These are phyloP conservation scores for Rhodotorula diobovata DNA, from an alignment of 768 basidiomycete species.

Conservation along the genomic window DNA sequence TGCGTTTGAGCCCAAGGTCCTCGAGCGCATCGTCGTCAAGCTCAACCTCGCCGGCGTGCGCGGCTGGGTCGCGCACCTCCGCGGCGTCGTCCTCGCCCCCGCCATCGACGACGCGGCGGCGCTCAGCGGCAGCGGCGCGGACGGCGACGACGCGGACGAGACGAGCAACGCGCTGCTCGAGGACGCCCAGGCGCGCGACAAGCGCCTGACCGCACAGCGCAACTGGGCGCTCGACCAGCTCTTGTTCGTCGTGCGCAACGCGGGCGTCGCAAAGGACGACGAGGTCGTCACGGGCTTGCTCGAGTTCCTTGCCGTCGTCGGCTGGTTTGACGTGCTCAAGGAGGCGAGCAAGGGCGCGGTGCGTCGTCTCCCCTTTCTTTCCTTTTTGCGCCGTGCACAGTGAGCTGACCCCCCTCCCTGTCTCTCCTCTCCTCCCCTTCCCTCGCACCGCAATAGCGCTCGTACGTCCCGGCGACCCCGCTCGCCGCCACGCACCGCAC, in stretches of 20 bases:
- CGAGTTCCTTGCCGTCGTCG: conserved; percentile 76
- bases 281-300: conserved; percentile 68
- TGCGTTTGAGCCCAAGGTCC: conserved; percentile 81
- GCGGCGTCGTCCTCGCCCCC: conserved; percentile 56
- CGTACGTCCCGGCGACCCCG: conserved; percentile 59
- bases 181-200: conserved; percentile 37
- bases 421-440: no score
- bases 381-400: background rate
- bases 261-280: conserved; percentile 60
- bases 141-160: conserved; percentile 38
- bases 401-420: background rate
- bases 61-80: conserved; percentile 68
- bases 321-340: conserved; percentile 71
- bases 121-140: conserved; percentile 50
- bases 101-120: conserved; percentile 18
- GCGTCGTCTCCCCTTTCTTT: background rate
- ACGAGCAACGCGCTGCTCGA: background rate
- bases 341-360: conserved; percentile 60
- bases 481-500: conserved; percentile 69
- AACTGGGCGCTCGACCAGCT: conserved; percentile 86
- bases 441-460: no score
- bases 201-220: conserved; percentile 52
- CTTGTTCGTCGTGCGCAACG: conserved; percentile 64
- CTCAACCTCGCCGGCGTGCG: conserved; percentile 71
- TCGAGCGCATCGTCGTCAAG: conserved; percentile 72